These are phyloP conservation scores for Gigaspora rosea DNA, from an alignment of 192 early-diverging fungal species.

Conservation along the genomic window DNA sequence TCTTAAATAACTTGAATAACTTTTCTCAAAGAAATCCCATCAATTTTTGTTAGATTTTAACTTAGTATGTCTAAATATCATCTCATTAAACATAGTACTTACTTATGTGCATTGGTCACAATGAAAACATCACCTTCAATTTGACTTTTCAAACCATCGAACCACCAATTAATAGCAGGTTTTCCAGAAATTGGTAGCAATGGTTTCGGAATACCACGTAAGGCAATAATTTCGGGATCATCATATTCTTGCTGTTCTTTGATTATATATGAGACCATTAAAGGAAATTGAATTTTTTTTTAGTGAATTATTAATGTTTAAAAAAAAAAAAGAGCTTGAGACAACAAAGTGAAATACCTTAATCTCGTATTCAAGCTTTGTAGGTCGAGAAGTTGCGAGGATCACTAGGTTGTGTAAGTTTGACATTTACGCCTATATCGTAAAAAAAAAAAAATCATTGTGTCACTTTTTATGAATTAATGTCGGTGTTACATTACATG, in stretches of 20 bases:
- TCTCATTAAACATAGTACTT: not conserved
- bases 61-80: not conserved
- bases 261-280: not conserved
- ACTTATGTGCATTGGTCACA: not conserved
- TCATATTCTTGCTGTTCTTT: not conserved
- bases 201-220: not conserved
- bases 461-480: too few relatives aligned
- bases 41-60: too few relatives aligned
- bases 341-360: not conserved
- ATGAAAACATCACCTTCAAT: slow-evolving; percentile 1
- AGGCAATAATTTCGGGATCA: not conserved
- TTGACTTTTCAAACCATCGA: not conserved
- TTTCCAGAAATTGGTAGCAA: not conserved
- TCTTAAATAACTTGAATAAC: too few relatives aligned
- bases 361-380: not conserved
- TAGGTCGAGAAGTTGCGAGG: not conserved
- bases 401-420: too few relatives aligned
- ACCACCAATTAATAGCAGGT: not conserved
- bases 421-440: too few relatives aligned
- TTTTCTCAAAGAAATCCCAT: too few relatives aligned
- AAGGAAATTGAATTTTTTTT: not conserved
- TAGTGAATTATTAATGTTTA: not conserved
- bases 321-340: not conserved
- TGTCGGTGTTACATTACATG: too few relatives aligned
- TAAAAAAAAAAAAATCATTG: too few relatives aligned